Evolutionary conservation across 83 land plant species (phyloP).

Genomic region (Thuja plicata): DNA sequence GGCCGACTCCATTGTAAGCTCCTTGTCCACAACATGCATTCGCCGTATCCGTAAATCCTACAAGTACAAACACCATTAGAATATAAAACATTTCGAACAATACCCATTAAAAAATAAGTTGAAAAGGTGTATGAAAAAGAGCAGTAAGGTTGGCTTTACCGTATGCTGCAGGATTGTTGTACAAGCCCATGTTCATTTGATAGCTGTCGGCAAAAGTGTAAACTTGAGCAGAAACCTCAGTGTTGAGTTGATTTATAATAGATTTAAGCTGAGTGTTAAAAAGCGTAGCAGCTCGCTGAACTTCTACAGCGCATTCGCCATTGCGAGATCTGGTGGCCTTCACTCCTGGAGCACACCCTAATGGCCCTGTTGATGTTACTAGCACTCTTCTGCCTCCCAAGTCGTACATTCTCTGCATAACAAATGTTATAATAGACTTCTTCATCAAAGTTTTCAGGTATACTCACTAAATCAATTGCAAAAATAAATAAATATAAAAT

Average conservation of each 20-base stretch:
- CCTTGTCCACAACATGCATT: conserved; percentile 64
- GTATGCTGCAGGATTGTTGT: conserved; percentile 31
- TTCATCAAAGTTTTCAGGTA: background rate
- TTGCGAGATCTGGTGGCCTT: conserved; percentile 31
- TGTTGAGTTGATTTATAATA: conserved; percentile 25
- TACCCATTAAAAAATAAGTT: too few species aligned
- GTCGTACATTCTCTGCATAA: conserved; percentile 42
- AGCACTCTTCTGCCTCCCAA: conserved; percentile 56
- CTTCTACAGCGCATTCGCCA: conserved; percentile 16
- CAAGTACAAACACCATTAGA: background rate
- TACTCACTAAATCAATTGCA: background rate
- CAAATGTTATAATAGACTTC: too few species aligned
- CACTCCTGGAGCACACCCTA: conserved; percentile 62
- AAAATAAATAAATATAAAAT: too few species aligned
- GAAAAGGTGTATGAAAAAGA: too few species aligned
- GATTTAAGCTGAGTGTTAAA: too few species aligned
- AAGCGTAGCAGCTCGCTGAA: too few species aligned
- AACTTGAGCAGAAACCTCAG: conserved; percentile 18
- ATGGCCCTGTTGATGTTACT: background rate
- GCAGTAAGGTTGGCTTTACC: conserved; percentile 17
- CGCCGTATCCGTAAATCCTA: conserved; percentile 38
- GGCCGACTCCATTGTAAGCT: conserved; percentile 37
- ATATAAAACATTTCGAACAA: background rate
- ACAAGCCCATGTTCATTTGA: conserved; percentile 26
- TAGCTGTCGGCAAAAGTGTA: conserved; percentile 32